These are phyloP conservation scores for Aechmea fasciata DNA, from an alignment of 176 grass and related monocot species.

Conservation along the genomic window DNA sequence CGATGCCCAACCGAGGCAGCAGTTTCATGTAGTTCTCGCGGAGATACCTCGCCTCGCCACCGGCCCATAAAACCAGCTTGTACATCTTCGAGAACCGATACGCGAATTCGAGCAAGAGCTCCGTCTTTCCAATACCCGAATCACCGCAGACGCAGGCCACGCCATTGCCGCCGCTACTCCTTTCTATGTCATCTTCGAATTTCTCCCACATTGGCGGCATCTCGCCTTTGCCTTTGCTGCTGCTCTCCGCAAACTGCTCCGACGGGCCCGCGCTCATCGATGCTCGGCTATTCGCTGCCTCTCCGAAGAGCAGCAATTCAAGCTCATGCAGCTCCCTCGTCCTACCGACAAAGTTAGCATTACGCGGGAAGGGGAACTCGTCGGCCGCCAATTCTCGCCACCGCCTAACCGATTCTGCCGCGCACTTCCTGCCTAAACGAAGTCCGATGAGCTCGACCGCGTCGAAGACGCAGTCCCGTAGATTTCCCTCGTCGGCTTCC, in stretches of 20 bases:
- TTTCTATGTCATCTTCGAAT: constrained; percentile 11
- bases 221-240: constrained; percentile 11
- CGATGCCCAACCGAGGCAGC: constrained; percentile 26
- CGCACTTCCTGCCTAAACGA: constrained; percentile 24
- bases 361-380: constrained; percentile 39
- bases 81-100: constrained; percentile 39
- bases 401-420: constrained; percentile 17
- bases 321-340: constrained; percentile 35
- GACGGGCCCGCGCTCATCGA: not conserved
- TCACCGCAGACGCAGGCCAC: constrained; percentile 37
- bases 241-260: not conserved
- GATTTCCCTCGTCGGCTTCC: constrained; percentile 17
- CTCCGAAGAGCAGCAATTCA: constrained; percentile 29
- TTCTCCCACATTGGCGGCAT: not conserved
- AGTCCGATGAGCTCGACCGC: constrained; percentile 24
- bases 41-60: constrained; percentile 44
- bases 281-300: not conserved
- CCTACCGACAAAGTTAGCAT: constrained; percentile 37
- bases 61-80: constrained; percentile 50
- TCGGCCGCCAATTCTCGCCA: constrained; percentile 20
- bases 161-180: constrained; percentile 7
- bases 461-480: constrained; percentile 29
- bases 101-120: constrained; percentile 46
- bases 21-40: constrained; percentile 50
- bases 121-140: constrained; percentile 52